A percentile compares a stretch with the other conserved stretches of the same genome.
Conservation (phyloP, 768 basidiomycete species). For the Jaapia argillacea region DNA sequence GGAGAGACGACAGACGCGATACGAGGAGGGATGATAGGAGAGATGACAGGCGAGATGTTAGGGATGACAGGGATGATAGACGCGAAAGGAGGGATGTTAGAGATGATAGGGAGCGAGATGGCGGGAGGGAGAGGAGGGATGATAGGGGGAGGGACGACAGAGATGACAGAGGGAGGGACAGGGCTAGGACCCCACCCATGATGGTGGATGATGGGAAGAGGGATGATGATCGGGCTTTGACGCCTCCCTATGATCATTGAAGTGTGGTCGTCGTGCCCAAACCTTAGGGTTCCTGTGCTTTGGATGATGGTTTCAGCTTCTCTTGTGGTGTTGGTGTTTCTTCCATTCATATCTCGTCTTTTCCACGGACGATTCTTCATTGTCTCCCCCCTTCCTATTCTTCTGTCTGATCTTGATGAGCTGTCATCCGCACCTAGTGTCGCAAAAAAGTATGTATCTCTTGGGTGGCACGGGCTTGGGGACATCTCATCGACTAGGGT, state of each 20-base stretch:
- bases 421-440: no score
- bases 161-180: slow-evolving; percentile 27
- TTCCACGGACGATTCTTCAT: neutral
- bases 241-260: slow-evolving; percentile 49
- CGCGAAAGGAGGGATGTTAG: slow-evolving; percentile 30
- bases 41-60: neutral
- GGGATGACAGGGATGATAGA: slow-evolving; percentile 21
- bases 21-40: slow-evolving; percentile 21
- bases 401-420: no score
- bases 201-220: slow-evolving; percentile 26
- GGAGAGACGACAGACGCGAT: slow-evolving; percentile 28
- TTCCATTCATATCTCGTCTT: neutral
- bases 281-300: neutral
- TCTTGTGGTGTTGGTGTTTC: neutral
- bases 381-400: neutral
- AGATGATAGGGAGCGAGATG: neutral
- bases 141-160: slow-evolving; percentile 20
- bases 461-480: no score
- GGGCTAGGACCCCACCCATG: slow-evolving; percentile 46
- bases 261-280: neutral
- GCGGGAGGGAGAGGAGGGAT: neutral
- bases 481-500: no score
- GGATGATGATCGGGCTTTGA: slow-evolving; percentile 43
- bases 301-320: neutral
- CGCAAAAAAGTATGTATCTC: no score